A percentile compares a stretch with the other conserved stretches of the same genome.
Conservation (phyloP, 2,329 filamentous ascomycete species). For the Xylariaceae sp. region DNA sequence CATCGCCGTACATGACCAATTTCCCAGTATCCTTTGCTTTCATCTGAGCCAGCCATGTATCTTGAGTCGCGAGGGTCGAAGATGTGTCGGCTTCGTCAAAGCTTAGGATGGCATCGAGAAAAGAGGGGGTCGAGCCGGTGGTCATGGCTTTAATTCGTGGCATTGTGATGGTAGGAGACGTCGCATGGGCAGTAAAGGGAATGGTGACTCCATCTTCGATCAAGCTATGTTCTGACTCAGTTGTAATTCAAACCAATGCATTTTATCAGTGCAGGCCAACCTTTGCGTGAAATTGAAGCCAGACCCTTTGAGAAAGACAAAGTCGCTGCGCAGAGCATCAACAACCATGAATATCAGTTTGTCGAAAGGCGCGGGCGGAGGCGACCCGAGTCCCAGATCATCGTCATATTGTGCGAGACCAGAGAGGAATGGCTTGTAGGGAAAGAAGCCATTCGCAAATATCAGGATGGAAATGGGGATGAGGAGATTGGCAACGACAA, state of each 20-base stretch:
- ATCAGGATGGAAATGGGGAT: slow-evolving; percentile 69
- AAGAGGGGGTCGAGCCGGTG: slow-evolving; percentile 95
- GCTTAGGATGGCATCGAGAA: slow-evolving; percentile 94
- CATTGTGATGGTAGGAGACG: slow-evolving; percentile 98
- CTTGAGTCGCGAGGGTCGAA: slow-evolving; percentile 81
- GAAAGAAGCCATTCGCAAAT: slow-evolving; percentile 93
- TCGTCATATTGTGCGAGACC: slow-evolving; percentile 72
- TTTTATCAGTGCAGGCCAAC: slow-evolving; percentile 52
- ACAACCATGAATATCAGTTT: slow-evolving; percentile 96
- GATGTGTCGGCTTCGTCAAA: slow-evolving; percentile 91
- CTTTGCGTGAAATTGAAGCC: slow-evolving; percentile 86
- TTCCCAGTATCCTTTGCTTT: slow-evolving; percentile 68
- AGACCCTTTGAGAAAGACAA: slow-evolving; percentile 78
- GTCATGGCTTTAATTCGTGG: slow-evolving; percentile 95
- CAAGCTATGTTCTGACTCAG: slow-evolving; percentile 60
- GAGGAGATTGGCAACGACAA: slow-evolving; percentile 69
- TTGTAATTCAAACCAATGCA: too few species aligned
- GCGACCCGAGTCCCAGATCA: slow-evolving; percentile 49
- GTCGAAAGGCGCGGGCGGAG: slow-evolving; percentile 71
- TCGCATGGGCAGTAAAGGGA: slow-evolving; percentile 91
- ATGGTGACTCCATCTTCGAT: slow-evolving; percentile 80
- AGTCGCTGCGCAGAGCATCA: slow-evolving; percentile 90
- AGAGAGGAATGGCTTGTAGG: slow-evolving; percentile 90
- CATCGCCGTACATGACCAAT: slow-evolving; percentile 92
- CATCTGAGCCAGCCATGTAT: slow-evolving; percentile 95